Base-by-base conservation (phyloP, 805 yeast species). In the Ogataea pilisensis region DNA sequence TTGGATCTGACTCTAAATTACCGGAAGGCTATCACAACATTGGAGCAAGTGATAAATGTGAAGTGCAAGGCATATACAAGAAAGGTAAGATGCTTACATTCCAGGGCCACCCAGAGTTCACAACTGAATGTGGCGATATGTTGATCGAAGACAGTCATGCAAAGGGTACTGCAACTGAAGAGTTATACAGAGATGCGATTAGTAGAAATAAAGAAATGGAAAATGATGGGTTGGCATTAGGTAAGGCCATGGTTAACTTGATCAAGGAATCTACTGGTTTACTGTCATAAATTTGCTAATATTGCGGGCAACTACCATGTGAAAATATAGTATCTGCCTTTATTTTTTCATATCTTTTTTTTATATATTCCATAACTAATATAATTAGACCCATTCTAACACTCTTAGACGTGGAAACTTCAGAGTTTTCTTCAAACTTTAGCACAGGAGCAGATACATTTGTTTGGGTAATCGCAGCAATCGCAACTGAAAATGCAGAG, bases 61-160 rank as follows among this genome's bases (percentile, higher is more conserved):
- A 63, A 1, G 64, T 75, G 27, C 96, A 89, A 62, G 95, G 95
- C 0, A 63, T 85, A 22, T 74, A 73, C 41, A 73, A 75, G 31
- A 68, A 71, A 0, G 55, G 68, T 18, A 68, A 71, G 33, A 39
- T 84, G 7, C 61, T 89, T 18, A 76, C 93, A 0, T 75, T 88
- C 50, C 97, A 89, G 61, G 96, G 96, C 0, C 97, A 89, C 54
- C 96, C 96, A 0, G 96, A 89, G 58, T 89, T 85, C 54, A 55
- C 64, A 20, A 64, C 65, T 0, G 68, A 60, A 3, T 55, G 57
- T 17, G 57, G 61, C 2, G 31, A 44, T 3, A 33, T 31, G 2
- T 21, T 54, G 21, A 37, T 44, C 13, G 37, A 42, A 6, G 24
- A 21, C 3, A 32, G 41, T 19, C 16, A 17, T 11, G 31, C 39